Percentiles rank a stretch among this genome's conserved stretches.
phyloP scores from a whole-genome alignment of 2,329 filamentous ascomycete genomes.

The Coniochaeta sp. region DNA sequence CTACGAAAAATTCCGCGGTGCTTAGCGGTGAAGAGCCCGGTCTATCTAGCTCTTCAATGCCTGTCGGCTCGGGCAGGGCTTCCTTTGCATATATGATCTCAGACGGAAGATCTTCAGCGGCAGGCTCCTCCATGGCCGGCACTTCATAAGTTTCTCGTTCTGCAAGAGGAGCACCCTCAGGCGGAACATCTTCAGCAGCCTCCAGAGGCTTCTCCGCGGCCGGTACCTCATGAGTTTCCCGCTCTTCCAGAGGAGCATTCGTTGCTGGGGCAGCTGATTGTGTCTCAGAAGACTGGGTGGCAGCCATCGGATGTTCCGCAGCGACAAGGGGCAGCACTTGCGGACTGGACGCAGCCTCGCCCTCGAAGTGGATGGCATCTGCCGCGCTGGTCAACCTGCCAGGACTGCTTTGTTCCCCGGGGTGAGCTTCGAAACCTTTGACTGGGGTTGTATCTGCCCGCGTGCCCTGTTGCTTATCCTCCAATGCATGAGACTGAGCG shows the following conservation, averaged over 20 bases:
- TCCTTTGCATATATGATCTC: neutral
- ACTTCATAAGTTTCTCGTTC: no score
- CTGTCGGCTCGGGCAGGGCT: neutral
- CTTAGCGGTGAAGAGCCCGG: no score
- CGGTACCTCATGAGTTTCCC: neutral
- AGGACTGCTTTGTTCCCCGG: neutral
- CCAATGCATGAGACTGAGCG: neutral
- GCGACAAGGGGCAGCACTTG: neutral
- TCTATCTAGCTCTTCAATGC: neutral
- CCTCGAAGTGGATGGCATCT: neutral
- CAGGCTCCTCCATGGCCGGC: neutral
- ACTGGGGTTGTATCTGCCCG: neutral
- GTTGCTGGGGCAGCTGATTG: neutral
- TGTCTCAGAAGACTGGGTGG: neutral
- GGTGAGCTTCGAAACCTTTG: neutral
- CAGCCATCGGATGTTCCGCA: neutral
- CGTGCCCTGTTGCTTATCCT: neutral
- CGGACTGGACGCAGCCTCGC: neutral
- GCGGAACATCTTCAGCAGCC: neutral
- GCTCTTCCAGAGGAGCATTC: neutral
- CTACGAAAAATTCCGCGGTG: neutral
- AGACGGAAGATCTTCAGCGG: neutral
- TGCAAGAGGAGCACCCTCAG: no score
- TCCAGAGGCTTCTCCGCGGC: neutral
- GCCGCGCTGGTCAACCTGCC: neutral